These are phyloP conservation scores for Mycotypha africana DNA, from an alignment of 371 early-diverging fungal species.

Conservation along the genomic window DNA sequence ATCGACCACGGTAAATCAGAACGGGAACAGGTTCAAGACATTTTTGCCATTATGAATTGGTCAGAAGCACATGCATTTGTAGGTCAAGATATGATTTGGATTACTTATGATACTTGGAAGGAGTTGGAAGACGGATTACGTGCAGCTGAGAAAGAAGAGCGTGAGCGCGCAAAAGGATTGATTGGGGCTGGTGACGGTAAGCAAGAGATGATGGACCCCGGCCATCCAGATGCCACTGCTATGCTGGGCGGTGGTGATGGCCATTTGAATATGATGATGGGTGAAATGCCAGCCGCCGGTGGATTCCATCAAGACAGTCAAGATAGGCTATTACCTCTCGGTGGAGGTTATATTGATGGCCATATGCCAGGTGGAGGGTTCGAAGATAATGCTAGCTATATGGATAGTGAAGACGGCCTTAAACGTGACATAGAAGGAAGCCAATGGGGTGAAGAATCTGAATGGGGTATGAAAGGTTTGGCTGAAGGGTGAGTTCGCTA, in stretches of 20 bases:
- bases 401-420: conserved; percentile 42
- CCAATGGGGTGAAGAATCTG: conserved; percentile 51
- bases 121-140: conserved; percentile 75
- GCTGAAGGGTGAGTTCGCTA: conserved; percentile 39
- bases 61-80: conserved; percentile 32
- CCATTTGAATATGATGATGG: conserved; percentile 3
- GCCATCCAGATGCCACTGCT: neutral
- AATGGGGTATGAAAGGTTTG: conserved; percentile 47
- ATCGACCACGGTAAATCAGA: conserved; percentile 27
- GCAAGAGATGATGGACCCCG: conserved; percentile 8
- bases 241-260: neutral
- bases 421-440: conserved; percentile 45
- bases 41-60: conserved; percentile 46
- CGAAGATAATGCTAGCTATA: conserved; percentile 44
- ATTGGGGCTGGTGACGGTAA: too few relatives aligned
- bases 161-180: conserved; percentile 39
- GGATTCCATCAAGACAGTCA: conserved; percentile 31
- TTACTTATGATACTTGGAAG: conserved; percentile 71
- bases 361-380: conserved; percentile 11
- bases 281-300: neutral
- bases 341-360: conserved; percentile 17
- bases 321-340: conserved; percentile 23
- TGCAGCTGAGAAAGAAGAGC: conserved; percentile 65
- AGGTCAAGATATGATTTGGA: conserved; percentile 63
- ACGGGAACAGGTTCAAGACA: conserved; percentile 33